Evolutionary conservation across 257 asterid species (phyloP).

Genomic region (Primulina tabacum): DNA sequence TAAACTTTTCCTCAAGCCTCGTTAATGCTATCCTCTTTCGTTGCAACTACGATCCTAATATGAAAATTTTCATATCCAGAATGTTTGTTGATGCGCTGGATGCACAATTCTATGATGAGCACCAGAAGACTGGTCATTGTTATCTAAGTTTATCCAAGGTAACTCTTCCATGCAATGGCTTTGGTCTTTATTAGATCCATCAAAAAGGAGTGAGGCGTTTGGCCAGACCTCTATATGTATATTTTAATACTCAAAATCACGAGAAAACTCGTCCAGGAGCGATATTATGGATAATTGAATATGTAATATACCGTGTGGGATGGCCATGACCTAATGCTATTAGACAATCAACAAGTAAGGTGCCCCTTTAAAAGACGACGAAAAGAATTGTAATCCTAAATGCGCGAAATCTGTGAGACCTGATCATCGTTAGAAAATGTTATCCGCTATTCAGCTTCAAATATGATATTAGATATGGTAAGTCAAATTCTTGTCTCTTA

Average conservation of each 20-base stretch:
- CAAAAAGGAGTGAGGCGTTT: neutral
- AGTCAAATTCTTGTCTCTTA: neutral
- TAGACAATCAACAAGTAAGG: neutral
- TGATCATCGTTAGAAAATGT: neutral
- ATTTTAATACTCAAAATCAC: too few relatives aligned
- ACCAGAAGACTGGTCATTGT: slow-evolving; percentile 67
- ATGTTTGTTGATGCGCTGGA: slow-evolving; percentile 91
- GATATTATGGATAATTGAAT: neutral
- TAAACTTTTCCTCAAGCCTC: slow-evolving; percentile 12
- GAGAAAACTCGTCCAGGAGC: neutral
- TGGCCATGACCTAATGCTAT: too few relatives aligned
- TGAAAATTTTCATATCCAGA: slow-evolving; percentile 35
- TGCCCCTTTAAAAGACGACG: too few relatives aligned
- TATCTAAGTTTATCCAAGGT: slow-evolving; percentile 80
- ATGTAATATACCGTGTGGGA: neutral
- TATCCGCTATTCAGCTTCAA: neutral
- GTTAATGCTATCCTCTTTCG: neutral
- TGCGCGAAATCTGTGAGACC: neutral
- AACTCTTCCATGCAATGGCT: slow-evolving; percentile 13
- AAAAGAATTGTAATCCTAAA: neutral
- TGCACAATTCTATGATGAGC: slow-evolving; percentile 59
- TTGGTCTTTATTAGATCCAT: neutral
- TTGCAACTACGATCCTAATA: neutral
- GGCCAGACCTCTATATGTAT: neutral
- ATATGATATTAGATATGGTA: neutral